Percentiles rank a stretch among this genome's conserved stretches.
These are phyloP conservation scores for Blastobotrys parvus DNA, from an alignment of 805 yeast genomes.

Conservation along the genomic window DNA sequence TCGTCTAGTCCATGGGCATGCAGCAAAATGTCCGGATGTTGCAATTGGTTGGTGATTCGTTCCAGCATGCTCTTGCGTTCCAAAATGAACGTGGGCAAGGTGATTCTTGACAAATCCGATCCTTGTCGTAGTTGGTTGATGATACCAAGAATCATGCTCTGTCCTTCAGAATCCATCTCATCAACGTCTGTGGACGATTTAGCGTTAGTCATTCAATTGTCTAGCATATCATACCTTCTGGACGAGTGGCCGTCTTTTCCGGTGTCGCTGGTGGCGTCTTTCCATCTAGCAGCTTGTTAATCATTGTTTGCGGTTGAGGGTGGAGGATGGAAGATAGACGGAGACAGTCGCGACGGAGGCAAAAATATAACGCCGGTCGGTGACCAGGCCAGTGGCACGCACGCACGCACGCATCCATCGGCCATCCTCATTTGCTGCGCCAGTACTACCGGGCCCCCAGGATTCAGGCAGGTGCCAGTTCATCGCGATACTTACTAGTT, in stretches of 20 bases:
- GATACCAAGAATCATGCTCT: slow-evolving; percentile 75
- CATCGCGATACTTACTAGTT: too few relatives aligned
- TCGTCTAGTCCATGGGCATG: slow-evolving; percentile 56
- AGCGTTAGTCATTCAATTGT: background rate
- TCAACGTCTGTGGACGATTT: slow-evolving; percentile 53
- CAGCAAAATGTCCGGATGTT: slow-evolving; percentile 61
- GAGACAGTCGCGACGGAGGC: too few relatives aligned
- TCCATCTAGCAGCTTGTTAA: background rate
- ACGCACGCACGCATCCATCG: too few relatives aligned
- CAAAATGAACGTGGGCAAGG: slow-evolving; percentile 88
- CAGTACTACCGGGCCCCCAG: too few relatives aligned
- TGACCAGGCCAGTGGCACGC: too few relatives aligned
- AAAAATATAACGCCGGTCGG: too few relatives aligned
- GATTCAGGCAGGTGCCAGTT: too few relatives aligned
- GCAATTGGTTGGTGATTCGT: slow-evolving; percentile 81
- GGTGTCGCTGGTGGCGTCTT: background rate
- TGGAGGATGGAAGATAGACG: too few relatives aligned
- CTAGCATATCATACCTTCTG: background rate
- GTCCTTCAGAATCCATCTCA: slow-evolving; percentile 86
- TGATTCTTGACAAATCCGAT: slow-evolving; percentile 78
- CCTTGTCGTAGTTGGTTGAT: slow-evolving; percentile 92
- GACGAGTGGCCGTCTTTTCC: too few relatives aligned
- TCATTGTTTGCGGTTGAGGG: too few relatives aligned
- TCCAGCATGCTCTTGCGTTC: slow-evolving; percentile 96
- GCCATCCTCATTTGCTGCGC: too few relatives aligned